phyloP scores from a whole-genome alignment of 441 rosid genomes.

The Aleurites moluccanus region DNA sequence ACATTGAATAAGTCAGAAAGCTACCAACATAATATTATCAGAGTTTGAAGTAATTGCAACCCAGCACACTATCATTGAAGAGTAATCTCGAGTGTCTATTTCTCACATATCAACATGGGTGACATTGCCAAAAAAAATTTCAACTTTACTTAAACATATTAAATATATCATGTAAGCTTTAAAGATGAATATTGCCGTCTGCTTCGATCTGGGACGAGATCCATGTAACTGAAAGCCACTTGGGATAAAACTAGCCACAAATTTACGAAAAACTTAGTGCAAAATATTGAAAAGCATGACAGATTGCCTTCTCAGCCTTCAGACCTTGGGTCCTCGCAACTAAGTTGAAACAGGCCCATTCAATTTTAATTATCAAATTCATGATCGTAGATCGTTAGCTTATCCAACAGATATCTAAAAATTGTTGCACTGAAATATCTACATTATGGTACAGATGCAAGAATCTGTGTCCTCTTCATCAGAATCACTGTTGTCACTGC shows the following conservation, averaged over 20 bases:
- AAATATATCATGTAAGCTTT: conserved; percentile 20
- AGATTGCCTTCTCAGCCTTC: conserved; percentile 19
- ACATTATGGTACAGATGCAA: conserved; percentile 85
- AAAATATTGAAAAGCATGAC: conserved; percentile 8
- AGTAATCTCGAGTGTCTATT: conserved; percentile 1
- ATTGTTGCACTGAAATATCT: conserved; percentile 30
- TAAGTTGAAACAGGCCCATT: conserved; percentile 10
- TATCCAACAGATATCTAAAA: conserved; percentile 25
- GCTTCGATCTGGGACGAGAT: conserved; percentile 10
- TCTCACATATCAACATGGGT: conserved; percentile 2
- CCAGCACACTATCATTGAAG: conserved; percentile 7
- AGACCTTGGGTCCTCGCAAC: conserved; percentile 14
- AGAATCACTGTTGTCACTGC: conserved; percentile 81
- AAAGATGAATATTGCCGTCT: conserved; percentile 6
- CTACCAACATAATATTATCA: background rate
- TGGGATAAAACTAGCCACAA: conserved; percentile 9
- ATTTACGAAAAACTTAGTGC: conserved; percentile 9
- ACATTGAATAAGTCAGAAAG: background rate
- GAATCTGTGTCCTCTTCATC: conserved; percentile 81
- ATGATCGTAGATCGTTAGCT: conserved; percentile 1
- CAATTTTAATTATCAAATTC: conserved; percentile 14
- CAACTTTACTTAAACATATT: background rate
- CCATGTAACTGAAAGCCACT: conserved; percentile 13
- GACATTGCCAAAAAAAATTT: conserved; percentile 11
- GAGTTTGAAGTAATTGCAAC: background rate